These are phyloP conservation scores for Komagataella ulmi DNA, from an alignment of 805 yeast species.

Conservation along the genomic window DNA sequence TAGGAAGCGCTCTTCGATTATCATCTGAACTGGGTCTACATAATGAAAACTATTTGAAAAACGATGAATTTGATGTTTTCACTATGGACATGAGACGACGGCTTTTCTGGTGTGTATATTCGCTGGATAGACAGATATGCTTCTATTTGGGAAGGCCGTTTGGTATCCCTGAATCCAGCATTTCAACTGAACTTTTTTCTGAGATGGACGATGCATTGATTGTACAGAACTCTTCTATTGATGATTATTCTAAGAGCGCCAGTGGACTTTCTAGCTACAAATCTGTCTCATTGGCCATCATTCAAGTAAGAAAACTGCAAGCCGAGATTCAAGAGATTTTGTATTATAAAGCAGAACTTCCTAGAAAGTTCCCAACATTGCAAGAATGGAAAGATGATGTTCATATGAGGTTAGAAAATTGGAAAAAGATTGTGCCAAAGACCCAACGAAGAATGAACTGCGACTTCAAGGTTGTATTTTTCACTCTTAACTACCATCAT, in stretches of 20 bases:
- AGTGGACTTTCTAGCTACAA: slow-evolving; percentile 48
- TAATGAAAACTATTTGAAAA: slow-evolving; percentile 33
- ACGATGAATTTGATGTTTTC: slow-evolving; percentile 33
- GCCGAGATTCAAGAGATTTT: slow-evolving; percentile 62
- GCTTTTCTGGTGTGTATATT: slow-evolving; percentile 81
- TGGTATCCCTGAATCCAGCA: slow-evolving; percentile 75
- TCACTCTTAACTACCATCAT: slow-evolving; percentile 67
- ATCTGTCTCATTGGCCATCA: slow-evolving; percentile 50
- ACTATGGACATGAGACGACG: slow-evolving; percentile 59
- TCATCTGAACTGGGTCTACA: slow-evolving; percentile 82
- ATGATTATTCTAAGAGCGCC: slow-evolving; percentile 25
- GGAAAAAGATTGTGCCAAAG: slow-evolving; percentile 50
- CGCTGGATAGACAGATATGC: slow-evolving; percentile 76
- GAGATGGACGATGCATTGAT: slow-evolving; percentile 62
- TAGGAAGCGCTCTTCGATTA: slow-evolving; percentile 68
- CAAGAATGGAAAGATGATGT: slow-evolving; percentile 53
- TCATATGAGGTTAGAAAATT: slow-evolving; percentile 35
- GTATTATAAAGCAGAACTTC: slow-evolving; percentile 61
- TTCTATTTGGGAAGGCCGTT: slow-evolving; percentile 80
- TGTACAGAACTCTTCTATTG: slow-evolving; percentile 15
- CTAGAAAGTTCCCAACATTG: slow-evolving; percentile 40
- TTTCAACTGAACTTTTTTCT: slow-evolving; percentile 61
- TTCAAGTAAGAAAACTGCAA: slow-evolving; percentile 60
- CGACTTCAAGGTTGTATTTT: slow-evolving; percentile 56
- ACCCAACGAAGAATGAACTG: slow-evolving; percentile 52